Percentiles rank a stretch among this genome's conserved stretches.
Conservation (phyloP, 345 rosid species). For the Euclidium syriacum region DNA sequence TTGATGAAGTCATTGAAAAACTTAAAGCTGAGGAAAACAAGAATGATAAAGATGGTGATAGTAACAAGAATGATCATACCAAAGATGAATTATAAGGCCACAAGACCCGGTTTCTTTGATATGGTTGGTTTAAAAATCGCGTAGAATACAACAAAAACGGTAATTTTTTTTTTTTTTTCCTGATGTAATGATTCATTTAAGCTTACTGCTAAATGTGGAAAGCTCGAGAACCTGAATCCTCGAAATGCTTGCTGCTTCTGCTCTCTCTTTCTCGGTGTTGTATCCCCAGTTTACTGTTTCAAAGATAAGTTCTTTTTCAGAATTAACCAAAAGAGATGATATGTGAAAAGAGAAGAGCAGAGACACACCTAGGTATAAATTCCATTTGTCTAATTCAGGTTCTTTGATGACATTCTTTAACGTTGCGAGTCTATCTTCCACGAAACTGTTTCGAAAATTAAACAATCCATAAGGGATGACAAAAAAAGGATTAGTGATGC, state of each 20-base stretch:
- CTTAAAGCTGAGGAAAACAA: conserved; percentile 31
- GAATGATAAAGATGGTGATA: neutral
- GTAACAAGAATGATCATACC: conserved; percentile 15
- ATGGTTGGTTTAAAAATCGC: neutral
- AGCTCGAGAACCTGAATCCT: conserved; percentile 74
- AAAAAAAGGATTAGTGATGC: neutral
- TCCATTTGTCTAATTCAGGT: conserved; percentile 80
- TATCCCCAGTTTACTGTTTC: conserved; percentile 30
- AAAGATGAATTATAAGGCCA: conserved; percentile 59
- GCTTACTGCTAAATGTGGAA: conserved; percentile 69
- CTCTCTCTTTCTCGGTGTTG: conserved; percentile 58
- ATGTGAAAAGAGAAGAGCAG: neutral
- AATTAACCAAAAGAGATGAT: neutral
- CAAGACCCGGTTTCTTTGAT: neutral
- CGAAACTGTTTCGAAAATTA: conserved; percentile 53
- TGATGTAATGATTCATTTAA: conserved; percentile 38
- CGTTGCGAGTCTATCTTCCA: conserved; percentile 91
- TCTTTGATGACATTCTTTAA: conserved; percentile 86
- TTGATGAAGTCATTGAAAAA: conserved; percentile 51
- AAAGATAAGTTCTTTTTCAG: neutral
- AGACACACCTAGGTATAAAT: conserved; percentile 62
- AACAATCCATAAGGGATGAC: neutral
- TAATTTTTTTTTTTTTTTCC: neutral
- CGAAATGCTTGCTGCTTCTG: conserved; percentile 64
- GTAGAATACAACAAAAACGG: conserved; percentile 7